Evolutionary conservation across 768 basidiomycete species (phyloP).

Genomic region (Leccinum sublutescens): DNA sequence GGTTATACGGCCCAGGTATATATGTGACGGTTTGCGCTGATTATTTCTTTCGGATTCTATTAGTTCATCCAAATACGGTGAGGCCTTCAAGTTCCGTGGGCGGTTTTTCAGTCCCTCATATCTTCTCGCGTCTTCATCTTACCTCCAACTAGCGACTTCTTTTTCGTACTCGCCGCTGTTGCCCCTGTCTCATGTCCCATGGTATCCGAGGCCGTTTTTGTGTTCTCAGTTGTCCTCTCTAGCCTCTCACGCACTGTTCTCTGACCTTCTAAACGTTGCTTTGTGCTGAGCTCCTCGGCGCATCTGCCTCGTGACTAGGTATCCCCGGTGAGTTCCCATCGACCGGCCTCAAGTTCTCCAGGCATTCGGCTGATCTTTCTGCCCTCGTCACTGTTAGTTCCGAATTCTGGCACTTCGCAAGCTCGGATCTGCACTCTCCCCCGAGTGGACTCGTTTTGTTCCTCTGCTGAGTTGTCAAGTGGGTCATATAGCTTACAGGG

Average conservation of each 20-base stretch:
- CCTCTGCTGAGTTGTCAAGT: neutral
- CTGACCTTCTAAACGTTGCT: neutral
- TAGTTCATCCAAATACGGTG: neutral
- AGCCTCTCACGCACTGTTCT: neutral
- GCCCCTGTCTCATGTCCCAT: neutral
- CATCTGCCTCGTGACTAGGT: neutral
- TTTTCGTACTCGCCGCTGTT: neutral
- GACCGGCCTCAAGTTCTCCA: neutral
- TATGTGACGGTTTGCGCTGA: neutral
- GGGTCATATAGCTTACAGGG: neutral
- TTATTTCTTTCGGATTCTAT: neutral
- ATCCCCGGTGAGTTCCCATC: neutral
- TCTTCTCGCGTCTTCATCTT: neutral
- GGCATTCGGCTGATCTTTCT: neutral
- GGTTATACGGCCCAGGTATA: neutral
- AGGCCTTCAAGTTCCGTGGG: neutral
- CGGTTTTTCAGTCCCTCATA: neutral
- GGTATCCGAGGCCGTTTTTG: neutral
- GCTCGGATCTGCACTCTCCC: neutral
- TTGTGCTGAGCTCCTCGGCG: neutral
- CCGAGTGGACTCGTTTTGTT: neutral
- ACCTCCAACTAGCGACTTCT: neutral
- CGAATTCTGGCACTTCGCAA: neutral
- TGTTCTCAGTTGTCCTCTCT: neutral
- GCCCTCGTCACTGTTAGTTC: neutral